Evolutionary conservation across 2,329 filamentous ascomycete species (phyloP), one percentile per base, ranked within the genome.

Genomic region (Aquanectria penicillioides): DNA sequence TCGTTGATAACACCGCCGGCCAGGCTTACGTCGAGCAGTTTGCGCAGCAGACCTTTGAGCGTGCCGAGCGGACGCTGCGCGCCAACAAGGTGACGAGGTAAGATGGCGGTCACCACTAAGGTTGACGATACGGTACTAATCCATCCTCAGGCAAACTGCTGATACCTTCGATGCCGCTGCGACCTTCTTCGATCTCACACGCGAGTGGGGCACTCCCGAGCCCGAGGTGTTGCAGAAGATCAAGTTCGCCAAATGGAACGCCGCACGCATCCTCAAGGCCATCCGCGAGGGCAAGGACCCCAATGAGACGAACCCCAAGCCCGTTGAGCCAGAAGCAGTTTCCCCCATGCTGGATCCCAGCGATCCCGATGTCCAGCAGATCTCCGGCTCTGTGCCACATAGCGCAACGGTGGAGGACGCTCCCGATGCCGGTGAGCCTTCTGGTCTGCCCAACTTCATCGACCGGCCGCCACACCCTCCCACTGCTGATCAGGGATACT

Each of bases 171-270:
- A 94, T 72, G 95, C 96, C 2, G 92, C 95, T 0, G 89, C 92
- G 0, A 97, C 93, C 0, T 98, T 99, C 75, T 88, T 98, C 70
- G 93, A 97, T 66, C 82, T 98, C 5, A 85, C 92, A 54, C 89
- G 89, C 63, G 90, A 97, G 69, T 99, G 94, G 93, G 89, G 88
- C 6, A 77, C 86, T 0, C 79, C 89, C 10, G 92, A 97, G 28
- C 78, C 85, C 1, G 93, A 98, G 71, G 87, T 89, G 17, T 83
- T 88, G 33, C 86, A 93, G 52, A 98, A 97, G 81, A 93, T 94
- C 77, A 97, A 96, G 75, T 99, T 92, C 73, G 93, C 94, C 36
- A 99, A 98, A 76, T 99, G 92, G 84, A 96, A 98, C 74, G 94
- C 94, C 2, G 81, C 94, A 29, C 87, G 95, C 57, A 99, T 99